These are phyloP conservation scores for Fusarium sp. DNA, from an alignment of 2,329 filamentous ascomycete species.

Conservation along the genomic window DNA sequence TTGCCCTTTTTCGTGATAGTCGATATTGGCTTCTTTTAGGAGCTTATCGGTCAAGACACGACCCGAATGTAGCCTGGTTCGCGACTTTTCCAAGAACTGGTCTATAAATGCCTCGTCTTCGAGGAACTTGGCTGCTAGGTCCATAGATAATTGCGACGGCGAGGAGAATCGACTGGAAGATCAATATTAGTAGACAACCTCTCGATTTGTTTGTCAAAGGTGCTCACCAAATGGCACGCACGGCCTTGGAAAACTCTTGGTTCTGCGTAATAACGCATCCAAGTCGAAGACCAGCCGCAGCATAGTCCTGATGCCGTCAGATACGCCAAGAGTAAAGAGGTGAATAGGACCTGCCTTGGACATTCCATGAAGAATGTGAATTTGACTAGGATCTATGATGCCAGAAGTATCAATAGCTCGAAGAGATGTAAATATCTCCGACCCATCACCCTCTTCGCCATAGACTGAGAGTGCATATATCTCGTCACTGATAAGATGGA, in stretches of 20 bases:
- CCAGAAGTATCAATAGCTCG: neutral
- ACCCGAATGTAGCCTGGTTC: neutral
- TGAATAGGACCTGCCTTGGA: neutral
- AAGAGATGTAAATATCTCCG: neutral
- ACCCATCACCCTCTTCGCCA: neutral
- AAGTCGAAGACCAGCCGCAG: neutral
- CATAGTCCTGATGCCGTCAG: neutral
- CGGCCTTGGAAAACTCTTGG: neutral
- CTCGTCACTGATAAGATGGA: neutral
- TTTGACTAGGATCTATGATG: neutral
- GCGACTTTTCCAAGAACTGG: neutral
- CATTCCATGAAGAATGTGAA: neutral
- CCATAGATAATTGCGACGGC: neutral
- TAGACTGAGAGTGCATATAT: conserved; percentile 1
- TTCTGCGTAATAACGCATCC: conserved; percentile 1
- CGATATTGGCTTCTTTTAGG: neutral
- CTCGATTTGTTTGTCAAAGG: neutral
- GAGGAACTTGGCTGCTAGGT: neutral
- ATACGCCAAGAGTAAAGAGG: neutral
- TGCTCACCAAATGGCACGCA: neutral
- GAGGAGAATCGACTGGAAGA: neutral
- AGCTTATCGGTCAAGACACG: neutral
- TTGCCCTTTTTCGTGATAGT: neutral
- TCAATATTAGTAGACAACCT: neutral
- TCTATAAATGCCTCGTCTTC: neutral